Percentiles rank a stretch among this genome's conserved stretches.
phyloP scores from a whole-genome alignment of 2,329 filamentous ascomycete species.

The Orbilia blumenaviensis region DNA sequence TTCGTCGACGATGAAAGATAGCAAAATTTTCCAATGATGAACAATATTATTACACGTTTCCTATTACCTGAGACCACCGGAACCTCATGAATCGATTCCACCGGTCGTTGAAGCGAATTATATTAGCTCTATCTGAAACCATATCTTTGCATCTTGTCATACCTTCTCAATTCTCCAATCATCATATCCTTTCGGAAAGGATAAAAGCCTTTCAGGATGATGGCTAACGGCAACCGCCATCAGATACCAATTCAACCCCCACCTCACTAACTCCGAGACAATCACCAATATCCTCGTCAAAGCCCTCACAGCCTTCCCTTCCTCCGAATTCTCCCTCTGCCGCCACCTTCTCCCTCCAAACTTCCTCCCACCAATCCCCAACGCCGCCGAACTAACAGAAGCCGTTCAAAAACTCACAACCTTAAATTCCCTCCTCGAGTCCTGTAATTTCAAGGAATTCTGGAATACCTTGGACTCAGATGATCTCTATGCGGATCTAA shows the following conservation, averaged over 20 bases:
- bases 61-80: conserved; percentile 86
- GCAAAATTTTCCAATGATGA: conserved; percentile 71
- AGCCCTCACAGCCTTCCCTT: conserved; percentile 95
- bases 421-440: conserved; percentile 87
- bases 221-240: conserved; percentile 33
- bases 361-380: conserved; percentile 68
- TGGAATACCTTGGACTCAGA: conserved; percentile 93
- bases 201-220: not conserved
- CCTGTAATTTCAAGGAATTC: conserved; percentile 89
- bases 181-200: not conserved
- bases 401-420: conserved; percentile 85
- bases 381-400: conserved; percentile 79
- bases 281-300: conserved; percentile 99
- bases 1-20: not conserved
- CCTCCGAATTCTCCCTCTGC: conserved; percentile 90
- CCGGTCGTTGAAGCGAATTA: conserved; percentile 53
- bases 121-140: conserved; percentile 79
- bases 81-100: conserved; percentile 72
- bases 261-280: conserved; percentile 94
- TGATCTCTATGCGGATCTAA: conserved; percentile 93
- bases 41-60: conserved; percentile 82
- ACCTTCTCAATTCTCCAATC: not conserved
- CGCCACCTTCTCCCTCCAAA: conserved; percentile 92
- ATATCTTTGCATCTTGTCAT: conserved; percentile 36
- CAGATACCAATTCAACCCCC: conserved; percentile 99